Evolutionary conservation across 2,329 filamentous ascomycete genomes (phyloP), one percentile per base, ranked within the genome.

Genomic region (Talaromyces sp.): DNA sequence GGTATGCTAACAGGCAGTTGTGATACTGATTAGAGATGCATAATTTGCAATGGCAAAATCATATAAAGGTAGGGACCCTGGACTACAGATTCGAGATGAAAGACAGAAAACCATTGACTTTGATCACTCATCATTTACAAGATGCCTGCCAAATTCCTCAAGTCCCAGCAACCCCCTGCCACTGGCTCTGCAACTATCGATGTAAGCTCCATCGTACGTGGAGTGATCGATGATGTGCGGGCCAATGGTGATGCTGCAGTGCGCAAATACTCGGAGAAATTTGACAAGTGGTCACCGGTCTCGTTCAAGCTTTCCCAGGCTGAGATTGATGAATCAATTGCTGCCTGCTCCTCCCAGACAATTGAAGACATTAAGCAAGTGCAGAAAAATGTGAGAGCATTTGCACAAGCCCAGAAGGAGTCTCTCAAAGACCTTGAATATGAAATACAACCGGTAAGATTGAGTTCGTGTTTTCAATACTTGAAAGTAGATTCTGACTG

Each of bases 341-440:
- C 78, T 1, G 72, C 75, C 16, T 78, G 83, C 0, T 76, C 82
- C 0, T 68, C 74, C 10, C 83, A 85, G 69, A 81, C 78, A 70
- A 76, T 87, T 75, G 68, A 76, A 31, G 84, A 85, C 67, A 87
- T 83, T 69, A 86, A 83, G 63, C 72, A 79, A 63, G 83, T 82
- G 0, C 83, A 85, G 70, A 65, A 68, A 11, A 85, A 85, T 70
- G 81, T 85, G 3, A 72, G 82, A 4, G 73, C 69, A 0, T 85
- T 85, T 74, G 82, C 83, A 1, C 67, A 79, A 63, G 82, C 81
- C 0, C 82, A 85, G 67, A 71, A 73, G n/a, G 73, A 75, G 0
- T 79, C 76, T 3, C 69, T 85, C 56, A 76, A 73, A 9, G 83
- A 84, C n/a, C 81, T 85, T 65, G 83, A 85, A 71, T 67, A 84